These are phyloP conservation scores for Casuarina cunninghamiana DNA, from an alignment of 306 rosid genomes.

Conservation along the genomic window DNA sequence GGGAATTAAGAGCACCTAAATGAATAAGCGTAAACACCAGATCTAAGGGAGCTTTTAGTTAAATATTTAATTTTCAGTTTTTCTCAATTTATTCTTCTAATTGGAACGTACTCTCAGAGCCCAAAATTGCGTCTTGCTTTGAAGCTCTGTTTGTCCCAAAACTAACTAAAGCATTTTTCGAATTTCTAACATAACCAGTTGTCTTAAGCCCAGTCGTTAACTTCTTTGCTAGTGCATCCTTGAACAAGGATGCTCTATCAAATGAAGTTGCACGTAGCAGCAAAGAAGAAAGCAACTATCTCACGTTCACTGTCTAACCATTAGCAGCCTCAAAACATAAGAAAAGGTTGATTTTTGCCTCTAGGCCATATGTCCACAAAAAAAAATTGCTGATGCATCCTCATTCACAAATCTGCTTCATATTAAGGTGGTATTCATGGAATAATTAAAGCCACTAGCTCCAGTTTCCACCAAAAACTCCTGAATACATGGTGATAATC, in stretches of 20 bases:
- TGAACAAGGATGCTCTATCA: neutral
- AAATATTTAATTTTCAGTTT: neutral
- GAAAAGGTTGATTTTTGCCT: neutral
- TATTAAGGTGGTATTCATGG: neutral
- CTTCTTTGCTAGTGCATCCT: neutral
- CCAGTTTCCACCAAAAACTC: neutral
- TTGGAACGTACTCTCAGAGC: neutral
- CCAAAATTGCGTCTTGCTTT: neutral
- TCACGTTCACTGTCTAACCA: neutral
- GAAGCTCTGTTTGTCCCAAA: neutral
- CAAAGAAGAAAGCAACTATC: neutral
- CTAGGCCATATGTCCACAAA: too few species aligned
- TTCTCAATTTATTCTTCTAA: neutral
- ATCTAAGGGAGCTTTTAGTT: neutral
- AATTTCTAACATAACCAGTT: neutral
- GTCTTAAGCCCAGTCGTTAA: neutral
- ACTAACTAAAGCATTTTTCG: neutral
- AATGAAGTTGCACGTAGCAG: neutral
- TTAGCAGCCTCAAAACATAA: neutral
- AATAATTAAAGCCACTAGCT: neutral
- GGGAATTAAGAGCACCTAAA: neutral
- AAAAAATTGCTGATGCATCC: neutral
- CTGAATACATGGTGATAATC: neutral
- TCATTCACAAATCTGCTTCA: neutral
- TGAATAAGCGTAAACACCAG: neutral